phyloP scores from a whole-genome alignment of 257 asterid species.

The Leonotis leonurus region DNA sequence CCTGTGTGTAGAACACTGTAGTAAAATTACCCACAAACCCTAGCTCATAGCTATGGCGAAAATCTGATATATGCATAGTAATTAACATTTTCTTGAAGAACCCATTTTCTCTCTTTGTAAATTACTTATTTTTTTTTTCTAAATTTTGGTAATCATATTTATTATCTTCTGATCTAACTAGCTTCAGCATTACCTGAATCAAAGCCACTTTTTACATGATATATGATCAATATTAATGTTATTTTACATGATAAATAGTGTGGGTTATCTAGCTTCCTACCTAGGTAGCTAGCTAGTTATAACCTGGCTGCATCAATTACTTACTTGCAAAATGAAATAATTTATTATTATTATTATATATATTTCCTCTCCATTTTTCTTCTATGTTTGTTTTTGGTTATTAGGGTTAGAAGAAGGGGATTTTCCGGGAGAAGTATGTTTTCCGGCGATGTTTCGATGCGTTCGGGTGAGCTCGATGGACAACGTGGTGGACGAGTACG shows the following conservation, averaged over 20 bases:
- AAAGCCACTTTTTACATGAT: no score
- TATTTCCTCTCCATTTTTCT: no score
- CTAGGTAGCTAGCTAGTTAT: background rate
- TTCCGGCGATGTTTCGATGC: conserved; percentile 62
- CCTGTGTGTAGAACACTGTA: no score
- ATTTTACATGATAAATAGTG: background rate
- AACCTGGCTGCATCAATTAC: background rate
- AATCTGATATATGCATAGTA: background rate
- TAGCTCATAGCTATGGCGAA: conserved; percentile 18
- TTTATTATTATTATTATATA: background rate
- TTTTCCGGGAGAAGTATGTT: conserved; percentile 58
- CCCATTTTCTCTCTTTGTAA: background rate
- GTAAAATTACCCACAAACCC: conserved; percentile 29
- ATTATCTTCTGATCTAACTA: background rate
- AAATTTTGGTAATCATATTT: conserved; percentile 3
- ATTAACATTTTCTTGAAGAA: no score
- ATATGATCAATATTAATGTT: background rate
- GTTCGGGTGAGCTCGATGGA: conserved; percentile 67
- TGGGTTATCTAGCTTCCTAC: background rate
- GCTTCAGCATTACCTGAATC: no score
- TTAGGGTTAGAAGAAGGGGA: conserved; percentile 44
- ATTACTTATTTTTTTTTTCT: background rate
- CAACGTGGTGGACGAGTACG: conserved; percentile 61
- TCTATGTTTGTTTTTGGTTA: background rate
- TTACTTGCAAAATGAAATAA: background rate